Evolutionary conservation across 192 early-diverging fungal species (phyloP), one percentile per base, ranked within the genome.

Genomic region (Chytriomyces sp.): DNA sequence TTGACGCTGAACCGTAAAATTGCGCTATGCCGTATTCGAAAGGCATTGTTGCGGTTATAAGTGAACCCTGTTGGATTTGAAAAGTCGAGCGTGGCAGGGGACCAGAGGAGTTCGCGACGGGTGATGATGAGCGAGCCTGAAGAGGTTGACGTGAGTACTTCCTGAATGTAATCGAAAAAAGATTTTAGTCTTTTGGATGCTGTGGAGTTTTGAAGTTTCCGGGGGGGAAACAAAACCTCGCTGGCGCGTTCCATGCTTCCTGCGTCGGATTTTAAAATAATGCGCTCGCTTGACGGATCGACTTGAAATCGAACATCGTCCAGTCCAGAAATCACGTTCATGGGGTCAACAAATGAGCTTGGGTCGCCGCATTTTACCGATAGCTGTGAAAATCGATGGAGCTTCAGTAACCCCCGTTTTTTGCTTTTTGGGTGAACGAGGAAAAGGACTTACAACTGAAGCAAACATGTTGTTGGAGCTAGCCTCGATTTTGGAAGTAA

Each of bases 291-390:
- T 0, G 46, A 46, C 0, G 79, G 73, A 45, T 81, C 79, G 18
- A 81, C 75, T 57, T 81, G 69, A 24, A 81, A 69, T 62, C 75
- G 48, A 13, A 77, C 77, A n/a, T 77, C 68, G 28, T 81, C 79
- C 20, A 81, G 11, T 5, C 60, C 68, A 8, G 75, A 74, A 6
- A 81, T 20, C 3, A 77, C 64, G 46, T 81, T 69, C 24, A 71
- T 67, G 23, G 18, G n/a, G n/a, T 73, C 70, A 45, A 65, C 20
- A 20, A 64, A 74, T 16, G 62, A 50, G 1, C 23, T 8, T 23
- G 11, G n/a, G 2, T 23, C 7, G 9, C 28, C 35, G 18, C 70
- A 70, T 44, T 70, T 68, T 5, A 75, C 20, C 8, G 73, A 75
- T 2, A 26, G 62, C n/a, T n/a, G n/a, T n/a, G n/a, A n/a, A n/a